Base-by-base conservation (phyloP, 2,329 filamentous ascomycete genomes). In the Aphanocladium album region DNA sequence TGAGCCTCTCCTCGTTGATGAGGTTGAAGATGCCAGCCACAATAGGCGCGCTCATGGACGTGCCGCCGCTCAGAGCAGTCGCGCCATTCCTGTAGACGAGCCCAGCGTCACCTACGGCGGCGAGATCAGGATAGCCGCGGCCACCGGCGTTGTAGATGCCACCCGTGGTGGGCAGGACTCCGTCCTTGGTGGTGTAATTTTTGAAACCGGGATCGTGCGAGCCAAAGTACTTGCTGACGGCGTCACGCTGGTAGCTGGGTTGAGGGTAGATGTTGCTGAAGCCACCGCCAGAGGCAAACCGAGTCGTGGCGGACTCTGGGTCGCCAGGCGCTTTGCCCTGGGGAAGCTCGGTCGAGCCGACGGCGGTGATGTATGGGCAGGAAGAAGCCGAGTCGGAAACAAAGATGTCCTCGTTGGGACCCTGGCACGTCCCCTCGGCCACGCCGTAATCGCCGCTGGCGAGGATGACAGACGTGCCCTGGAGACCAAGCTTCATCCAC, bases 281-380 rank as follows among this genome's bases (percentile, higher is more conserved):
- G 3, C 59, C 59, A 19, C 59, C 59, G 12, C 59, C 59, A 19
- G 59, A 51, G 23, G 59, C 56, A 68, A 82, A 81, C 12, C 12
- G 2, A 74, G 76, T 64, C 73, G 75, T 69, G 78, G 77, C 7
- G 70, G 76, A 67, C 68, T 82, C 66, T 78, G 73, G 65, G 76
- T 79, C 30, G 77, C 78, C 62, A 8, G 27, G 23, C 1, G 74
- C 73, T 9, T 72, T 74, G 16, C 73, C 73, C 55, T 71, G 70
- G 37, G 70, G 68, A 27, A 82, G 71, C 66, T 80, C 73, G 0
- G 81, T 83, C 16, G 79, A 79, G 47, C 80, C 80, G 3, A 83
- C 79, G 4, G 77, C 73, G 0, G 78, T 80, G 30, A 83, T 70
- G 67, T 77, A 6, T 76, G 80, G 63, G 77, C 66, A 81, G 79